Base-by-base conservation (phyloP, 2,329 filamentous ascomycete genomes). In the Trichophaea hybrida region DNA sequence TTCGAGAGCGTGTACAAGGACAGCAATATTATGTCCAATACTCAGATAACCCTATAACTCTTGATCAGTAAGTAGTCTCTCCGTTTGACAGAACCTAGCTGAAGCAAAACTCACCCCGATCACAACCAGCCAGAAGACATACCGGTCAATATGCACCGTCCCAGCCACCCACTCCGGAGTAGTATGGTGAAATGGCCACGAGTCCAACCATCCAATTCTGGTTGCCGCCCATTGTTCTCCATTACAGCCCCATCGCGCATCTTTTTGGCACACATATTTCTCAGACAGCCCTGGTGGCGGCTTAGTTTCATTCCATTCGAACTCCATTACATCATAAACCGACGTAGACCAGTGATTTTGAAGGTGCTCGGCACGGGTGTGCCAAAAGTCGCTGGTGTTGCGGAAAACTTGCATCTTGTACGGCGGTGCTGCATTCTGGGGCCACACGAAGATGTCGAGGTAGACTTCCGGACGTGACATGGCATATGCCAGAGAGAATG, bases 371-470 rank as follows among this genome's bases (percentile, higher is more conserved):
- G 13, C 50, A 12, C 50, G 50, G 12, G 34, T 35, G 34, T n/a
- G 12, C 38, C 44, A 33, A 12, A 8, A 50, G 12, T 24, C 12
- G 55, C 61, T 48, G 59, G 33, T 49, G 51, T 64, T 64, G 5
- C 63, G 61, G 31, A 62, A 62, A 34, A 65, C 55, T 12, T 58
- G 60, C 43, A 65, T 55, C 10, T 59, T 48, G 35, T 56, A 60
- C 35, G 61, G 63, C 13, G 58, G 57, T 7, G n/a, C 53, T 13
- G 58, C 44, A 8, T 59, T 56, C 24, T 57, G 56, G 17, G 59
- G 46, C 63, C 63, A 65, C 43, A 65, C 35, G 49, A 65, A 60
- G n/a, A 64, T 57, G 12, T 64, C 63, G 34, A 64, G 58, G 17
- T 58, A 65, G 35, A 65, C 58, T 13, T 44, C 48, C 13, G 63